Conservation (phyloP, 805 yeast species). For the Soucietia sequanensis region DNA sequence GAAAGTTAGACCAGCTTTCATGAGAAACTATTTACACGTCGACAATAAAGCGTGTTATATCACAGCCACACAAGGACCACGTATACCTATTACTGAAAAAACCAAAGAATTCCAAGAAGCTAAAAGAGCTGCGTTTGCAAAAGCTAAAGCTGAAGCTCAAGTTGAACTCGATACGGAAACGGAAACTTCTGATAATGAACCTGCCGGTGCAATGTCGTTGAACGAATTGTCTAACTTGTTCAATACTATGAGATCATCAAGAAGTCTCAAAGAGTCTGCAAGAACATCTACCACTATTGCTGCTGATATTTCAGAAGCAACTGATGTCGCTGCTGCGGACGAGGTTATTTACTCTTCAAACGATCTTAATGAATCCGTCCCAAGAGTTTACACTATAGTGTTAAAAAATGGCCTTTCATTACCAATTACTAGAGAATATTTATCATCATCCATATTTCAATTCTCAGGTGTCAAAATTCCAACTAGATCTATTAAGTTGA, state of each 20-base stretch:
- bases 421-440: constrained; percentile 26
- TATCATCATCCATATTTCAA: constrained; percentile 23
- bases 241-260: constrained; percentile 21
- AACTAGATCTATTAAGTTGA: constrained; percentile 16
- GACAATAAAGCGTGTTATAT: constrained; percentile 75
- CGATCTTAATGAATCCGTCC: constrained; percentile 32
- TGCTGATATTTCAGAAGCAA: constrained; percentile 1
- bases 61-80: constrained; percentile 30
- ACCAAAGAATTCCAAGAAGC: constrained; percentile 2
- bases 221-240: constrained; percentile 39
- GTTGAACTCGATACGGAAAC: constrained; percentile 7
- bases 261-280: constrained; percentile 5
- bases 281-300: neutral
- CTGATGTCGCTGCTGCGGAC: constrained; percentile 9
- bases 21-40: constrained; percentile 77
- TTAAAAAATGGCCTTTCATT: constrained; percentile 13
- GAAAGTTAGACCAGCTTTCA: constrained; percentile 71
- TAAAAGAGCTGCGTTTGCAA: neutral
- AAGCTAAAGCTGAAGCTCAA: constrained; percentile 5
- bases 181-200: constrained; percentile 6
- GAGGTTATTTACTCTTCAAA: constrained; percentile 20
- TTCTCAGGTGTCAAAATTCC: constrained; percentile 34
- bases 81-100: constrained; percentile 38
- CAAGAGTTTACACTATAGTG: constrained; percentile 19
- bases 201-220: constrained; percentile 30